Base-by-base conservation (phyloP, 352 stramenopile species). In the Pythium rhizo-oryzae region DNA sequence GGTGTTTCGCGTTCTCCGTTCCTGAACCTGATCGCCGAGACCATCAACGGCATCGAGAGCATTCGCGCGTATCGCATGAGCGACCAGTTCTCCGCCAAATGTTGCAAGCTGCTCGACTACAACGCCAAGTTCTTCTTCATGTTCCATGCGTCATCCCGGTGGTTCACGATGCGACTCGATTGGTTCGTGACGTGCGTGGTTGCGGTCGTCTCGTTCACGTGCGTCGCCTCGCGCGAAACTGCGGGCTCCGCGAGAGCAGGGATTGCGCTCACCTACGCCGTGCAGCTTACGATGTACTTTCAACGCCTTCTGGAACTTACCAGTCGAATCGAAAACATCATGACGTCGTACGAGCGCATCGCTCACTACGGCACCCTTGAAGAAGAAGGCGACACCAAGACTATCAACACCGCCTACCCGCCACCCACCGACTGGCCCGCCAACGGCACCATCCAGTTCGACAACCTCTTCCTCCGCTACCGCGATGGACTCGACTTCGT, bases 1-100 rank as follows among this genome's bases (percentile, higher is more conserved):
- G 97, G 92, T 4, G 86, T 99, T 69, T 90, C 74, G 52, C 82
- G 85, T n/a, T 92, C 92, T 33, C 97, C 97, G n/a, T 91, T 99
- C n/a, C 99, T 99, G 73, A 87, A 90, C 8, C 77, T 98, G 65
- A 75, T 99, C n/a, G 88, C 86, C 0, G 97, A 99, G 69, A n/a
- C n/a, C n/a, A n/a, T n/a, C n/a, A n/a, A n/a, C n/a, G n/a, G n/a
- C n/a, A n/a, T n/a, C n/a, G n/a, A 91, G 0, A 99, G 90, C 11
- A 99, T 99, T 33, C 92, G 97, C 67, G 83, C 91, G 1, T 97
- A 80, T 54, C 44, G 64, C 39, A 79, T 75, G 8, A 77, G 86
- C 37, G 51, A 65, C 8, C 69, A 78, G 28, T 91, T 91, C 63
- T 72, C 77, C 0, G 58, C 65, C 15, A 82, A 77, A 49, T 90